Evolutionary conservation across 352 stramenopile genomes (phyloP).

Genomic region (Thraustotheca clavata): DNA sequence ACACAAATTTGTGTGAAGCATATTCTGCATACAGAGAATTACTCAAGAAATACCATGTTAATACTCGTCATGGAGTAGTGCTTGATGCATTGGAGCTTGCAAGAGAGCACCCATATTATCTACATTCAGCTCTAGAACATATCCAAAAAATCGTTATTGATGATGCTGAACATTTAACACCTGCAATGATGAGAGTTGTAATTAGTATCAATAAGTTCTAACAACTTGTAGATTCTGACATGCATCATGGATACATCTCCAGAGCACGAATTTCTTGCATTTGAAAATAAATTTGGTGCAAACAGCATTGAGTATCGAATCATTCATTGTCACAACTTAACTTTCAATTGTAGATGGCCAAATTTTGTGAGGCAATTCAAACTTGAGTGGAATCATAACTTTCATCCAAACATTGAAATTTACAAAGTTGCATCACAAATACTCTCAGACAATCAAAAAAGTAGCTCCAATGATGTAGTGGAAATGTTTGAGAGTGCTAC

Average conservation of each 20-base stretch:
- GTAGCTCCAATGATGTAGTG: background rate
- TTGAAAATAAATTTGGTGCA: background rate
- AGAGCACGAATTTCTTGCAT: background rate
- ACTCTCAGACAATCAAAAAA: background rate
- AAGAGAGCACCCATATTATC: conserved; percentile 28
- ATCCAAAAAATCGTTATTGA: conserved; percentile 66
- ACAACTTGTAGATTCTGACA: conserved; percentile 1
- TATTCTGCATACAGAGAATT: conserved; percentile 50
- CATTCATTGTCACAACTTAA: background rate
- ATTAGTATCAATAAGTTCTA: background rate
- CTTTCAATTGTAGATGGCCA: background rate
- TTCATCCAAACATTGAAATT: background rate
- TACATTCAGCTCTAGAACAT: conserved; percentile 27
- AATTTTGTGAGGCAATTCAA: no score
- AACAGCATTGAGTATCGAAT: no score
- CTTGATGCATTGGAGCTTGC: conserved; percentile 35
- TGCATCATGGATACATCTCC: background rate
- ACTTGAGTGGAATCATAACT: background rate
- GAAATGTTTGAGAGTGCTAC: background rate
- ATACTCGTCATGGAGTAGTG: conserved; percentile 59
- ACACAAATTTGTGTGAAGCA: conserved; percentile 33
- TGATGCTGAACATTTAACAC: conserved; percentile 55
- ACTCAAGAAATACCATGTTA: conserved; percentile 39
- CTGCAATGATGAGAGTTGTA: conserved; percentile 35
- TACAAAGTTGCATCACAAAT: background rate